Evolutionary conservation across 352 stramenopile species (phyloP), one percentile per base, ranked within the genome.

Genomic region (Phytophthora pistaciae): DNA sequence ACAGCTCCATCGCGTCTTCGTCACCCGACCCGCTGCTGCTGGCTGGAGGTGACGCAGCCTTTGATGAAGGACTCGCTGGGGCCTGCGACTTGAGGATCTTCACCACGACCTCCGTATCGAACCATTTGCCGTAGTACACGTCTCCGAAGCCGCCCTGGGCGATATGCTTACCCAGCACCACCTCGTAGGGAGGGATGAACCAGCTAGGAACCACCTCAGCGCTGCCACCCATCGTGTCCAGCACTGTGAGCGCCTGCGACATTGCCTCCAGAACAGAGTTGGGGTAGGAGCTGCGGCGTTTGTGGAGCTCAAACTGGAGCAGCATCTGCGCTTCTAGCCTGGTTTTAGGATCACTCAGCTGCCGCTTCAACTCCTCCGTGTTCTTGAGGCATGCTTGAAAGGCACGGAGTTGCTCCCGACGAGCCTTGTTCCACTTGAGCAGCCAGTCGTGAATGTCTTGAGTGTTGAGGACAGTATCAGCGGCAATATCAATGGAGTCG

Each of bases 161-260:
- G 42, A 80, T 68, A 18, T 31, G 38, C 11, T 68, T 62, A 8
- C 61, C 64, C 31, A 69, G 57, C n/a, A 70, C 53, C 2, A 80
- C 56, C 38, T 80, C 74, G 20, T 78, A 70, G 10, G 65, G 65
- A 36, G 74, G 62, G 33, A 80, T 63, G 25, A 80, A 80, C 74
- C 74, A 80, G 13, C 23, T 72, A 18, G 74, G 69, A 55, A 78
- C 56, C 1, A 20, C 46, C n/a, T 73, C 58, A 58, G 55, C 40
- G 13, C 46, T 38, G 18, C 59, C 44, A 4, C 49, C 56, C 42
- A 68, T 49, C 23, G n/a, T 9, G 14, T 66, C 60, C 56, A 74
- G 46, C 16, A 65, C 40, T 56, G 54, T 8, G 7, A 74, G 55
- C 23, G 66, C 66, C 18, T 58, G 46, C 14, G n/a, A 25, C 6